Base-by-base conservation (phyloP, 1,139 yeast genomes). In the Saccharomyces hybrid region DNA sequence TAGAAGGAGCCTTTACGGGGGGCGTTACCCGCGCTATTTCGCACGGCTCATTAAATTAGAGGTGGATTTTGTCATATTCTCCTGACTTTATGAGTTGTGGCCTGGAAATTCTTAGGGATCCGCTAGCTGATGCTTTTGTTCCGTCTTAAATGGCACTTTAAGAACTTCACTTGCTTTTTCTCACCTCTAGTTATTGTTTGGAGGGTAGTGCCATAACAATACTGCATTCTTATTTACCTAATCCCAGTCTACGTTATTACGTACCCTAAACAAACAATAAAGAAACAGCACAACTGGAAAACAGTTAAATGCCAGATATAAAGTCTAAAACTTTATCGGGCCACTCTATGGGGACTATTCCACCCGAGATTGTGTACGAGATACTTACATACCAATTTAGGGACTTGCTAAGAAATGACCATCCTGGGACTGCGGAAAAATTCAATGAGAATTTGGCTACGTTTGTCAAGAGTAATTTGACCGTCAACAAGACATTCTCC, bases 331-430 rank as follows among this genome's bases (percentile, higher is more conserved):
- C 26, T 19, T 38, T 11, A 19, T 5, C 44, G 19, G 19, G 6
- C 24, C 44, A 16, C 4, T 38, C 34, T 12, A 8, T 24, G 21
- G 52, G 44, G 11, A 42, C 52, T 16, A 57, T 61, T 2, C 76
- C 76, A 6, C 70, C 75, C 2, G 76, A 73, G 58, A 71, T 73
- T 50, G 64, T 71, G 16, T 70, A 62, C 57, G 70, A 71, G 61
- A 71, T 73, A 28, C 57, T 73, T 14, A 71, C 73, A 26, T 72
- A 70, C 57, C 76, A 73, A 56, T 71, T 72, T 55, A 62, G 67
- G 57, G 75, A 72, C 55, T 56, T 71, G 32, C 65, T 73, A 72
- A 67, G 65, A 51, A 73, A 73, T 62, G 74, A 73, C 53, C 69
- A 73, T 26, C 71, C 75, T 5, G 66, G 72, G 11, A 66, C 68